Base-by-base conservation (phyloP, 495 filamentous ascomycete genomes). In the Talaromyces adpressus region DNA sequence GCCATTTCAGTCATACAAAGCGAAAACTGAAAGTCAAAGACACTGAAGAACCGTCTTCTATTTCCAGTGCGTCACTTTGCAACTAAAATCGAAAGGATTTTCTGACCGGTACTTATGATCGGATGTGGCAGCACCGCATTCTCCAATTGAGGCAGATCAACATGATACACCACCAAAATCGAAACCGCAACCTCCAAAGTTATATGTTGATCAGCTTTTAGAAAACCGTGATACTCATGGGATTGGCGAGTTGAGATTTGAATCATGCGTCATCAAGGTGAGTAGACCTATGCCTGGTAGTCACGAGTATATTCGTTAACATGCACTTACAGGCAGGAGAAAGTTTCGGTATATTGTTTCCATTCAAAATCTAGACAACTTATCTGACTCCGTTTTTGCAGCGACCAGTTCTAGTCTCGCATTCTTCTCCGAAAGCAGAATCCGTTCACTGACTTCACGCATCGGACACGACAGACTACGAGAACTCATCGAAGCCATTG, bases 401-500 rank as follows among this genome's bases (percentile, higher is more conserved):
- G 73, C 70, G 52, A 61, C 63, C 12, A 72, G 70, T 51, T 67
- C 71, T 16, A 73, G 70, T 30, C 62, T 76, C 9, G 70, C 72
- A 11, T 76, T 77, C 58, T 76, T 76, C 62, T 77, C 73, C 1
- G 71, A 77, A 45, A 66, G 67, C 27, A 65, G 69, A 52, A 64
- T 75, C 25, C 61, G 60, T 14, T 74, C 73, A 16, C 56, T 77
- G 27, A 72, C 73, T 7, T 64, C 69, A 16, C 72, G 68, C 23
- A 49, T 77, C 6, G 71, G 72, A 12, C 67, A 75, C 60, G 65
- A 63, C 36, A 64, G 64, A 52, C 68, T 77, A 16, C 65, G 89
- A 9, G 69, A 71, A 8, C 53, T 73, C 8, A 45, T 76, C 8
- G 65, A 73, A 12, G 62, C 62, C 9, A 70, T 75, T 58, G 70